Conservation (phyloP, 2,329 filamentous ascomycete genomes). For the Ceratocystiopsis sp. region DNA sequence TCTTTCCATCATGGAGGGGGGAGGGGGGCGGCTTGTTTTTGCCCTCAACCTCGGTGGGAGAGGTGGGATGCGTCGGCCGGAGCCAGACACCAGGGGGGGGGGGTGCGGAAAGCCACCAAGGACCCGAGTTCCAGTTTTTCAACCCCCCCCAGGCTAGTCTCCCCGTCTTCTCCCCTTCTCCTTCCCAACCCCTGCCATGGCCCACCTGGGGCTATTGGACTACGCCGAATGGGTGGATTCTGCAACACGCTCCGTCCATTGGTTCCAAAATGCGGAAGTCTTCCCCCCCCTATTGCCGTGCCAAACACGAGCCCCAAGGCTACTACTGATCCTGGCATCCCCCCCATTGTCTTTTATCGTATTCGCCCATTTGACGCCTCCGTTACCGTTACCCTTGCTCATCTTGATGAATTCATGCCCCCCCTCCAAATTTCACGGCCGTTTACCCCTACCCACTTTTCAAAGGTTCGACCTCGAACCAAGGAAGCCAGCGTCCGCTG, state of each 20-base stretch:
- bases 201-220: no score
- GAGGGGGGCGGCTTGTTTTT: no score
- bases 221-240: constrained; percentile 13
- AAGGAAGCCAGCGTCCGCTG: no score
- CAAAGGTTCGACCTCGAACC: neutral
- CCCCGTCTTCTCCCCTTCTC: constrained; percentile 1
- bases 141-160: constrained; percentile 6
- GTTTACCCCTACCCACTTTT: constrained; percentile 4
- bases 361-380: constrained; percentile 1
- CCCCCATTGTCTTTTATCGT: constrained; percentile 4
- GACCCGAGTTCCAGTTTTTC: constrained; percentile 9
- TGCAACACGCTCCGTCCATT: constrained; percentile 26
- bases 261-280: constrained; percentile 13
- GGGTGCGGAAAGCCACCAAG: neutral
- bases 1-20: no score
- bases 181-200: constrained; percentile 14
- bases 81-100: no score
- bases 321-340: constrained; percentile 2
- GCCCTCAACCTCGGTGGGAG: neutral
- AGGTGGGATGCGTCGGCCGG: no score
- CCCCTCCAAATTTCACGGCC: constrained; percentile 1
- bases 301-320: neutral
- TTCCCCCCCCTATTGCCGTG: constrained; percentile 1
- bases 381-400: constrained; percentile 6
- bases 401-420: constrained; percentile 8